Evolutionary conservation across 495 filamentous ascomycete genomes (phyloP), one percentile per base, ranked within the genome.

Genomic region (Penicillium simplicissimum): DNA sequence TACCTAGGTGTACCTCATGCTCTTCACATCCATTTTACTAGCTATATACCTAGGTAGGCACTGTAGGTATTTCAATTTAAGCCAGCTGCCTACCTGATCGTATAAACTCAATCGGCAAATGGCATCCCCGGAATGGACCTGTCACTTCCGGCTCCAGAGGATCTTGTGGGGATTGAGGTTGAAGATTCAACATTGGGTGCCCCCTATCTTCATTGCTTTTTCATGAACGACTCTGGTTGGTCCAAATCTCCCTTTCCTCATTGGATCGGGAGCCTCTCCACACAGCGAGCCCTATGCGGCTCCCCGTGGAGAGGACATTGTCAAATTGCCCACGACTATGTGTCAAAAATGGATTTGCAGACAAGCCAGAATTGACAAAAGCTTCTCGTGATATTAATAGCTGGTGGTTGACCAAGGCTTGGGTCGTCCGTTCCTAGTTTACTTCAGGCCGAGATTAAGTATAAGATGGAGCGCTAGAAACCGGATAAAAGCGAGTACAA

Each of bases 251-350:
- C 1, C 35, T 1, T 10, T 21, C 43, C 13, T 58, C 34, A 67
- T 64, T 69, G 62, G 67, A 23, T 55, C 67, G 69, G 64, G 52
- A 59, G 34, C 45, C 56, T 61, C 58, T 47, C 59, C 49, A 56
- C 43, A n/a, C n/a, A n/a, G n/a, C 42, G 61, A 65, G 64, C 59
- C 65, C 66, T 57, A 62, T 66, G 69, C 59, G 42, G 58, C 52
- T 67, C 64, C 47, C 69, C 69, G 69, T 40, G 35, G 57, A 69
- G 58, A 58, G 69, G 59, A 63, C 67, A 69, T 67, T 70, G 19
- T 54, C 51, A 71, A 70, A 57, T 23, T 51, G 59, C 5, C 69
- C 48, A 48, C 43, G 48, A 61, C 55, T 64, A n/a, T n/a, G 59
- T 36, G 47, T 36, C 58, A 37, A 45, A 45, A 10, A 63, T 59